Conservation (phyloP, 805 yeast genomes). For the Saccharomycopsis fermentans region DNA sequence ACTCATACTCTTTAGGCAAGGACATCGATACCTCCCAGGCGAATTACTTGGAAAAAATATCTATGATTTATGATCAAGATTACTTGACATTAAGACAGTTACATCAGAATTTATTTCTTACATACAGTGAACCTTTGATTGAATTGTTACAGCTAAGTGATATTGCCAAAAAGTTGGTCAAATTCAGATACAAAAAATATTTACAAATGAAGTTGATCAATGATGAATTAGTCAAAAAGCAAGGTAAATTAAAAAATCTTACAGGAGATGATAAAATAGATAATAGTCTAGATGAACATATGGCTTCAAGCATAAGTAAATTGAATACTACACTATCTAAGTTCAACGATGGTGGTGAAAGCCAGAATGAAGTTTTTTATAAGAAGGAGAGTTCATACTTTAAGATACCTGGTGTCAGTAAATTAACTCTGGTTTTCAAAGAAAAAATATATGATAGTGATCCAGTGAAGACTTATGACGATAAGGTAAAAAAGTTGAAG, state of each 20-base stretch:
- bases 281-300: not conserved
- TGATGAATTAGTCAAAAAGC: slow-evolving; percentile 11
- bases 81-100: slow-evolving; percentile 16
- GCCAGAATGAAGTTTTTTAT: not conserved
- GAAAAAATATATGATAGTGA: slow-evolving; percentile 18
- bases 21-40: slow-evolving; percentile 4
- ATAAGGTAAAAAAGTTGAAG: slow-evolving; percentile 14
- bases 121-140: slow-evolving; percentile 15
- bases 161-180: slow-evolving; percentile 15
- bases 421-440: slow-evolving; percentile 15
- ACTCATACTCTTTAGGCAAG: slow-evolving; percentile 15
- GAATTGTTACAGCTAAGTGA: slow-evolving; percentile 17
- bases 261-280: slow-evolving; percentile 12
- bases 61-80: slow-evolving; percentile 16
- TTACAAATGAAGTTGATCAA: slow-evolving; percentile 10
- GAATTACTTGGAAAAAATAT: slow-evolving; percentile 11
- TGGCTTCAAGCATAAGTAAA: not conserved
- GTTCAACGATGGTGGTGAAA: not conserved
- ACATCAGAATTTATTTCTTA: slow-evolving; percentile 9
- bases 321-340: slow-evolving; percentile 10
- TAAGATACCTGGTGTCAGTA: slow-evolving; percentile 17
- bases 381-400: not conserved
- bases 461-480: slow-evolving; percentile 17
- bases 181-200: slow-evolving; percentile 15
- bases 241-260: slow-evolving; percentile 9